These are phyloP conservation scores for Entomortierella parvispora DNA, from an alignment of 192 early-diverging fungal genomes.

Conservation along the genomic window DNA sequence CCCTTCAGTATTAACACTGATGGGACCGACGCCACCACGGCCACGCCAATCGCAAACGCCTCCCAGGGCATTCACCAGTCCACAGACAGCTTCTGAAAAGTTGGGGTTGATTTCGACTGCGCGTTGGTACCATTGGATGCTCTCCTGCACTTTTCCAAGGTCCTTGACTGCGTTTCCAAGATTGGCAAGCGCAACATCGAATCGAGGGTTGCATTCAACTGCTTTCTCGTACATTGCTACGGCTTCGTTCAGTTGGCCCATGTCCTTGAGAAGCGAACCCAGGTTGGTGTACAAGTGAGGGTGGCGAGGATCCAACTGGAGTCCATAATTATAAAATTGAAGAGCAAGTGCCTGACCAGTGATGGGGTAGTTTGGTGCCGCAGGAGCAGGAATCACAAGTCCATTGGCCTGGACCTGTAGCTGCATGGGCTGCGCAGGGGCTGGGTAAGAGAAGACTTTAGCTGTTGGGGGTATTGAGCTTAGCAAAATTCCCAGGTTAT, in stretches of 20 bases:
- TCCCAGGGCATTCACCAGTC: constrained; percentile 86
- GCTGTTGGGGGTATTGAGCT: constrained; percentile 71
- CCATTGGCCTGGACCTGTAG: constrained; percentile 42
- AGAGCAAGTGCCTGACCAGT: constrained; percentile 84
- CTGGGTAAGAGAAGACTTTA: constrained; percentile 57
- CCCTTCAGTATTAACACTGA: constrained; percentile 49
- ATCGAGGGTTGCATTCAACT: constrained; percentile 84
- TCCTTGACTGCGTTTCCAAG: constrained; percentile 95
- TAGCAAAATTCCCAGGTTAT: constrained; percentile 89
- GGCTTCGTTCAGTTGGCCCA: constrained; percentile 85
- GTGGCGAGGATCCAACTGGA: constrained; percentile 82
- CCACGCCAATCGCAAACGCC: constrained; percentile 93
- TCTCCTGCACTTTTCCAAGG: constrained; percentile 89
- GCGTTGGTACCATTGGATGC: constrained; percentile 84
- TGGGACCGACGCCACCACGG: constrained; percentile 70
- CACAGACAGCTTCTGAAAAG: constrained; percentile 94
- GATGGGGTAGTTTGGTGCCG: constrained; percentile 30
- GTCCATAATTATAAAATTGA: constrained; percentile 89
- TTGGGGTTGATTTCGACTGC: constrained; percentile 87
- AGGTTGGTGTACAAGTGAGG: constrained; percentile 95
- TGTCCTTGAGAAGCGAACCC: constrained; percentile 90
- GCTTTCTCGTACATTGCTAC: constrained; percentile 91
- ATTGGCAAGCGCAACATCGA: constrained; percentile 93
- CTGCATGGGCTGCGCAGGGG: constrained; percentile 33
- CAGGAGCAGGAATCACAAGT: constrained; percentile 36